Base-by-base conservation (phyloP, 2,329 filamentous ascomycete genomes). In the Fusarium fracticaudum region DNA sequence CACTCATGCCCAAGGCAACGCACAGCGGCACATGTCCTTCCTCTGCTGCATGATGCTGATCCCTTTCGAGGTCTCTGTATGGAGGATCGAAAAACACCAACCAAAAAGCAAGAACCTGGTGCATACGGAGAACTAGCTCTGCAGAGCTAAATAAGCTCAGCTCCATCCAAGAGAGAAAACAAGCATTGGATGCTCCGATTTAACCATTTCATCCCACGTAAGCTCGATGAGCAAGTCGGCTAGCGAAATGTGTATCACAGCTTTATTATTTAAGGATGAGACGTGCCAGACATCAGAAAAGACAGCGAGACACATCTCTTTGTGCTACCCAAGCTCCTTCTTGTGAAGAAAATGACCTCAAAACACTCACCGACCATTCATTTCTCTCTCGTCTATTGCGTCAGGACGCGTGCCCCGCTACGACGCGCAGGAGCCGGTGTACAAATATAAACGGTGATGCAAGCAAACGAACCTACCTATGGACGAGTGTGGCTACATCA, bases 401-500 rank as follows among this genome's bases (percentile, higher is more conserved):
- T 74, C 71, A 74, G 62, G 43, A 69, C 38, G 60, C 12, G 55
- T 61, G 53, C 71, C 71, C 67, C 63, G 63, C 71, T 60, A 55
- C 31, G 50, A 64, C 68, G 65, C 54, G 67, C 60, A 66, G 24
- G 20, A 66, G 71, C 71, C 55, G 29, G 62, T 67, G 58, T 74
- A 71, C 54, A 63, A 38, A 74, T 59, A 59, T 38, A 47, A 50
- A 61, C 35, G 35, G 44, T 51, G 40, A 68, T 69, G 67, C 59
- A 69, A 53, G 31, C 51, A 72, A 72, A 69, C 71, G 51, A 64
- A 69, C 33, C 33, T 35, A 35, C 33, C 33, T 35, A 35, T 64
- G 50, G 67, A 72, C 55, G 55, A 69, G 51, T 69, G 71, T 74
- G 71, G 59, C 67, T 59, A 59, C 70, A 71, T 66, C 75, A 76